phyloP scores from a whole-genome alignment of 306 rosid species.

The Ziziphus jujuba region DNA sequence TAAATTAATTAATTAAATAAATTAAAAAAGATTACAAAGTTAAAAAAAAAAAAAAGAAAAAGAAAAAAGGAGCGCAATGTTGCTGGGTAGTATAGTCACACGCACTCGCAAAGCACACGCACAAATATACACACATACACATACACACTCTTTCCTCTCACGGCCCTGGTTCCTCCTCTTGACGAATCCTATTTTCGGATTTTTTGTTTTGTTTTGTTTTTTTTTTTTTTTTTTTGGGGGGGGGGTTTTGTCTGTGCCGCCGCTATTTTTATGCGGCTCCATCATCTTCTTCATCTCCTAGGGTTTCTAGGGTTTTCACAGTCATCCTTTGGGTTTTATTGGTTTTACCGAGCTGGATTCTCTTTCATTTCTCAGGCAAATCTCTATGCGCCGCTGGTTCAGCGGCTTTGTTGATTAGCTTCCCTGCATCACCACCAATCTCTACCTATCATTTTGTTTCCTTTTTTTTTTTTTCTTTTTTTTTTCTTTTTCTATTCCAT shows the following conservation, averaged over 20 bases:
- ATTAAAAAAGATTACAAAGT: too few species aligned
- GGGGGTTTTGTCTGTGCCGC: conserved; percentile 42
- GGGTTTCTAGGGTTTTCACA: conserved; percentile 51
- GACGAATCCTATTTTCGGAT: conserved; percentile 32
- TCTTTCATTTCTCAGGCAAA: conserved; percentile 49
- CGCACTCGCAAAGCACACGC: conserved; percentile 12
- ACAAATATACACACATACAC: background rate
- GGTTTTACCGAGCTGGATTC: conserved; percentile 63
- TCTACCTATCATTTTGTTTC: background rate
- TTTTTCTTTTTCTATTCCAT: too few species aligned
- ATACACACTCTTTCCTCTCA: conserved; percentile 6
- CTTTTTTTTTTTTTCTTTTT: background rate
- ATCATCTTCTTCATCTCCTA: conserved; percentile 25
- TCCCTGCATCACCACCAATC: background rate
- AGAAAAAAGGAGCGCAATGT: too few species aligned
- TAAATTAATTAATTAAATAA: too few species aligned
- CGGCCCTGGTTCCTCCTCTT: conserved; percentile 16
- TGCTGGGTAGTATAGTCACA: background rate
- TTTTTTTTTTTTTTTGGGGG: conserved; percentile 16
- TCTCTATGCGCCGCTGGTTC: conserved; percentile 82
- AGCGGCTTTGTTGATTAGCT: conserved; percentile 77
- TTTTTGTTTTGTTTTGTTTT: too few species aligned
- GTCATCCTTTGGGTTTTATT: background rate
- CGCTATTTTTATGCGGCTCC: conserved; percentile 61
- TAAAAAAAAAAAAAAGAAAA: background rate